Evolutionary conservation across 306 rosid species (phyloP).

Genomic region (Sechiopsis laciniata): DNA sequence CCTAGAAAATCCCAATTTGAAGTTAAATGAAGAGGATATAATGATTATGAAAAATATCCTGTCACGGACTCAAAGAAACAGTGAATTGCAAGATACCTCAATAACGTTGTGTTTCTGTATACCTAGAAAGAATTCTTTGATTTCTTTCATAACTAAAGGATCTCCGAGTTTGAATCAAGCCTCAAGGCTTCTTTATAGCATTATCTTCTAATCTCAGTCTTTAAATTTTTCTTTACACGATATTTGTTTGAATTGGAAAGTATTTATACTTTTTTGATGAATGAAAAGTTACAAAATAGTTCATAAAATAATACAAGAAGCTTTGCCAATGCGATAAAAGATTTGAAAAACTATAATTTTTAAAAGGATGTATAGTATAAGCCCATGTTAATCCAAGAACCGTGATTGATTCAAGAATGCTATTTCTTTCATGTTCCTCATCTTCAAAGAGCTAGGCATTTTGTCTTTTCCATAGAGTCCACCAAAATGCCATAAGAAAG

Average conservation of each 20-base stretch:
- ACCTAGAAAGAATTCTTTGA: background rate
- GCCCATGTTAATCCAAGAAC: too few relatives aligned
- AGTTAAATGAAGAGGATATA: conserved; percentile 2
- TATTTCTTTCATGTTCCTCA: too few relatives aligned
- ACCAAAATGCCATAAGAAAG: too few relatives aligned
- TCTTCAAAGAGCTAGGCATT: too few relatives aligned
- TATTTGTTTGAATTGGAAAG: background rate
- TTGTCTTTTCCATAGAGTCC: too few relatives aligned
- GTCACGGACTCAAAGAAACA: background rate
- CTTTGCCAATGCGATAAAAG: too few relatives aligned
- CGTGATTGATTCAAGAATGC: too few relatives aligned
- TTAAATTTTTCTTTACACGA: background rate
- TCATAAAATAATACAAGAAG: too few relatives aligned
- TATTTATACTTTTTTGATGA: background rate
- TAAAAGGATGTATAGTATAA: too few relatives aligned
- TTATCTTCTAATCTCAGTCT: too few relatives aligned
- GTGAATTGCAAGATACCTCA: background rate
- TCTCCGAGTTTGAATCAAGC: background rate
- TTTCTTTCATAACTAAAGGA: background rate
- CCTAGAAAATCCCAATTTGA: background rate
- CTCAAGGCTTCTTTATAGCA: background rate
- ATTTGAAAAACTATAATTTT: too few relatives aligned
- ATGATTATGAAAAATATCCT: background rate
- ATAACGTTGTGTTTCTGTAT: background rate
- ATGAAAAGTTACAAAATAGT: too few relatives aligned